Conservation (phyloP, 352 stramenopile species). For the Phytophthora crassamura region DNA sequence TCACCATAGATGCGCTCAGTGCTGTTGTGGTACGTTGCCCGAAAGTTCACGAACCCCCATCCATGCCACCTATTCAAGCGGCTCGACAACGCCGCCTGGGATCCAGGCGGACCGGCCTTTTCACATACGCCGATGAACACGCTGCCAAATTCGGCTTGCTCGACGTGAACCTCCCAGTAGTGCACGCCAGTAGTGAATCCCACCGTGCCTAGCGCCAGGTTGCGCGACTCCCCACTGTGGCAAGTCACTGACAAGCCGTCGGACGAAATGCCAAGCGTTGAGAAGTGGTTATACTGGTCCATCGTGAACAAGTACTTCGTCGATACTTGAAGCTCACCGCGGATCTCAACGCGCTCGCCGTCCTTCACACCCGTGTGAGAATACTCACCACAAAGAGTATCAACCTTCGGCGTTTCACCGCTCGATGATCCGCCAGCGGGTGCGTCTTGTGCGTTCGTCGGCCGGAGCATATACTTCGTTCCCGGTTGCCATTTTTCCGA, state of each 20-base stretch:
- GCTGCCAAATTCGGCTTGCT: constrained; percentile 97
- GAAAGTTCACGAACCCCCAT: constrained; percentile 98
- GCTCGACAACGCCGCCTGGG: constrained; percentile 77
- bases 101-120: constrained; percentile 81
- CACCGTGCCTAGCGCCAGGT: constrained; percentile 84
- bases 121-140: constrained; percentile 98
- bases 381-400: constrained; percentile 65
- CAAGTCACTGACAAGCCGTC: constrained; percentile 84
- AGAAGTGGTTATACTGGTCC: constrained; percentile 81
- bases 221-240: constrained; percentile 85
- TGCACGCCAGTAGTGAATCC: constrained; percentile 93
- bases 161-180: constrained; percentile 98
- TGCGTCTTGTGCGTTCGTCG: constrained; percentile 21
- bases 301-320: constrained; percentile 88
- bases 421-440: constrained; percentile 10
- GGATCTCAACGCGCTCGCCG: constrained; percentile 70
- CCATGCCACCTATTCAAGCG: constrained; percentile 91
- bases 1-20: constrained; percentile 92
- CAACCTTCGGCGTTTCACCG: constrained; percentile 21
- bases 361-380: constrained; percentile 58
- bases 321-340: constrained; percentile 66
- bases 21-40: constrained; percentile 94
- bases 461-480: constrained; percentile 78
- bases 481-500: constrained; percentile 88
- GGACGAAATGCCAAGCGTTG: constrained; percentile 79